Base-by-base conservation (phyloP, 2,329 filamentous ascomycete species). In the Fusarium phyllophilum region DNA sequence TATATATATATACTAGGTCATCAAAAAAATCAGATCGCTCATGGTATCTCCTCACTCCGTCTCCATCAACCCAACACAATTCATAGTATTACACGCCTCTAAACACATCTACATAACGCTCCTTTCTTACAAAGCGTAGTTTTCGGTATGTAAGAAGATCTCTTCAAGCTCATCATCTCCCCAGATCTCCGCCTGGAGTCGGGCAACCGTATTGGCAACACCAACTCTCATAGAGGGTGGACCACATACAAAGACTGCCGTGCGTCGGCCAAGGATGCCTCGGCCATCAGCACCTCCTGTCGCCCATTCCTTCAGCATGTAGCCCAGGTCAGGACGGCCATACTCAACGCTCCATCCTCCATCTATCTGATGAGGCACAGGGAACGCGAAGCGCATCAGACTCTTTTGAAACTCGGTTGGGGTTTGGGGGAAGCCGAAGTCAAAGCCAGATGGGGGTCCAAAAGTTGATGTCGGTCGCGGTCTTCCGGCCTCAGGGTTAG, bases 271-370 rank as follows among this genome's bases (percentile, higher is more conserved):
- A 66, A 97, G 92, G 63, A 92, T 90, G 2, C 91, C 91, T 51
- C 90, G 84, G 6, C 91, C 90, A 73, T 92, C 89, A 1, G 85
- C 75, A 59, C 91, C 91, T n/a, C 91, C 92, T 29, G 89, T 91
- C 9, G 94, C 93, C 89, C 95, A 92, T 73, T 96, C 91, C 78
- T 90, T 91, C 61, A 98, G 88, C 90, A 97, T 94, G 81, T 92
- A 96, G 3, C 94, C 92, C 41, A 98, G 89, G 76, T 97, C 93
- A 0, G 96, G 96, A 0, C 96, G 90, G 24, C 95, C 95, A 82
- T 98, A 98, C 83, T 98, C 95, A 20, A 96, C 94, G 73, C 90
- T 93, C 94, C 96, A 97, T 62, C 95, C 94, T 74, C 94, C 92
- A 74, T 91, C 89, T 67, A 91, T 91, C 82, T 91, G 87, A 77